Evolutionary conservation across 2,329 filamentous ascomycete species (phyloP), one percentile per base, ranked within the genome.

Genomic region (Aspergillus unguis): DNA sequence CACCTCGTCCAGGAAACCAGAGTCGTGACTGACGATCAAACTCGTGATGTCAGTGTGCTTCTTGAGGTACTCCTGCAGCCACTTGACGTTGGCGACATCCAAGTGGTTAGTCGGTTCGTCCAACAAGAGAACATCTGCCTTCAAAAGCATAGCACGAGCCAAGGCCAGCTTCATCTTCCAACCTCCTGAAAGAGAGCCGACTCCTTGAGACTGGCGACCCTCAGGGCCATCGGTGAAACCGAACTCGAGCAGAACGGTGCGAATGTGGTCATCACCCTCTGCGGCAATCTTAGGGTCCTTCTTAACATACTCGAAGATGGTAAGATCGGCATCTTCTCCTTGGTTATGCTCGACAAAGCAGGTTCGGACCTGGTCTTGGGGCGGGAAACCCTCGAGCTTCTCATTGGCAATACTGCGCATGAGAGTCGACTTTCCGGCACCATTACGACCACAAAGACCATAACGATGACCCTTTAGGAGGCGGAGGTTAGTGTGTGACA

Each of bases 161-260:
- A 99, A 77, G 60, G 94, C 94, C 56, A 99, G 79, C 85, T 99
- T 99, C 94, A 99, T 99, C 83, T 97, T 97, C 94, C 94, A 99
- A 70, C 94, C 94, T 75, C 94, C 94, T 40, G 94, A 97, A 33
- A 99, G 77, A 23, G 92, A 96, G 62, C 94, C 94, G 54, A 99
- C 94, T 64, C 87, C 89, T 70, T 96, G 85, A 5, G 86, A 82
- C 73, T 97, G 94, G 55, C 90, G 85, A 54, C 92, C 94, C 61
- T 94, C 88, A 0, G 91, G 90, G 2, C 92, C 92, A 56, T 88
- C 75, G 25, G 89, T 95, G 76, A 99, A 99, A 40, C 95, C 95
- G 65, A 99, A 94, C 71, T 97, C 92, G 45, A 85, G 81, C 57
- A 99, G 76, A 56, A 97, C 92, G 54, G 84, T 80, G 2, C 86